Conservation (phyloP, 148 eudicot genomes). For the Cornus controversa region DNA sequence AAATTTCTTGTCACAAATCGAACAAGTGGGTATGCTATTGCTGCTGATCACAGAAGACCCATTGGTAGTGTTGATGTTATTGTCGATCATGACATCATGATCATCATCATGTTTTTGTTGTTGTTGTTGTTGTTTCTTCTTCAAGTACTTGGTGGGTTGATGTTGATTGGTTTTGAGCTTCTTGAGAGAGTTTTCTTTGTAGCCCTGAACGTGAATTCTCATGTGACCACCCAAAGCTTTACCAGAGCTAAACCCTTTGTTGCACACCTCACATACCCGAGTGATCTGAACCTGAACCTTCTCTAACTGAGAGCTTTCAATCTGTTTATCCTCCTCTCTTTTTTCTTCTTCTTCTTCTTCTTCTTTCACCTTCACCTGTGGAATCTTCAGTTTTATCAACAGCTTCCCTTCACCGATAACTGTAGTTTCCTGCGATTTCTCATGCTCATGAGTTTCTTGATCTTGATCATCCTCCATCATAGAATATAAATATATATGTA, state of each 20-base stretch:
- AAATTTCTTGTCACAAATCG: constrained; percentile 33
- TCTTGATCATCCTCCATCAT: constrained; percentile 17
- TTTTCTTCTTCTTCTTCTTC: neutral
- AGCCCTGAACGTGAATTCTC: constrained; percentile 36
- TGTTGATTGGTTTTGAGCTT: constrained; percentile 1
- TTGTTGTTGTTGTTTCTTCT: neutral
- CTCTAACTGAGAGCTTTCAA: too few relatives aligned
- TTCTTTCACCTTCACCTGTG: constrained; percentile 12
- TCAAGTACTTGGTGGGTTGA: neutral
- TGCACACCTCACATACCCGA: constrained; percentile 30
- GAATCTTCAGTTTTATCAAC: constrained; percentile 21
- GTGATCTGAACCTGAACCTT: neutral
- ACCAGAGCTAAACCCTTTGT: constrained; percentile 35
- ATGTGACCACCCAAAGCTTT: constrained; percentile 54
- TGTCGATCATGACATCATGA: neutral
- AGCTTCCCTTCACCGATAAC: constrained; percentile 17
- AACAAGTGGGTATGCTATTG: constrained; percentile 7
- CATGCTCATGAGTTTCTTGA: too few relatives aligned
- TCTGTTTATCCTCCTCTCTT: too few relatives aligned
- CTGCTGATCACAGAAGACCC: neutral
- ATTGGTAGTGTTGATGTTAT: neutral
- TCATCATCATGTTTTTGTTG: neutral
- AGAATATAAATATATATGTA: too few relatives aligned
- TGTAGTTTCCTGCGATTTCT: neutral
- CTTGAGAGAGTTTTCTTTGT: neutral